Evolutionary conservation across 2,329 filamentous ascomycete species (phyloP), one percentile per base, ranked within the genome.

Genomic region (Talaromyces islandicus): DNA sequence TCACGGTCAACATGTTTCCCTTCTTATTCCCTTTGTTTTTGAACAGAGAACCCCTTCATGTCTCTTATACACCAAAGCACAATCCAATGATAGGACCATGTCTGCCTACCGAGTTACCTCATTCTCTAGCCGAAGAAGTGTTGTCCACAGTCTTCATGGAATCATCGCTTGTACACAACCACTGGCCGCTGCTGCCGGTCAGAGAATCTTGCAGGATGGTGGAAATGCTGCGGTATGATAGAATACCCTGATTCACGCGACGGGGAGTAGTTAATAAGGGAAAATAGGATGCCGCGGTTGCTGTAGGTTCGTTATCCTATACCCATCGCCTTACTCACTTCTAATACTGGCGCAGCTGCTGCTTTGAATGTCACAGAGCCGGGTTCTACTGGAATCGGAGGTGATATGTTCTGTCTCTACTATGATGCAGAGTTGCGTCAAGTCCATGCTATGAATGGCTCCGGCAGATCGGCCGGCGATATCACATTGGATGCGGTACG

Each of bases 351-450:
- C 56, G 53, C 54, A 90, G 93, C 93, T 51, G 94, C 94, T 29
- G 92, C 87, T 4, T 81, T 99, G 60, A 97, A 97, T 76, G 85
- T 97, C 71, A 96, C 92, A 0, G 94, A 99, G 71, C 94, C 94
- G 9, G 87, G 87, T 60, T 94, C 89, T 3, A 97, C 93, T 0
- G 94, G 94, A 48, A 97, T 97, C 62, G 94, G 94, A 61, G 94
- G 94, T 63, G 94, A 99, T 77, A 92, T 96, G 87, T 97, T 97
- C 78, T 92, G 92, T 74, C 85, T 97, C 29, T 97, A 86, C 81
- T 97, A 93, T 78, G 85, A 94, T 71, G 90, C 91, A 41, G 84
- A 88, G 66, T 90, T 88, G 0, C 88, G 89, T 70, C 89, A 89
- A 64, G 88, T 97, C 7, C 88, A 87, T 58, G 90, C 92, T 7